Evolutionary conservation across 1,139 yeast genomes (phyloP).

Genomic region (Kazachstania sp.): DNA sequence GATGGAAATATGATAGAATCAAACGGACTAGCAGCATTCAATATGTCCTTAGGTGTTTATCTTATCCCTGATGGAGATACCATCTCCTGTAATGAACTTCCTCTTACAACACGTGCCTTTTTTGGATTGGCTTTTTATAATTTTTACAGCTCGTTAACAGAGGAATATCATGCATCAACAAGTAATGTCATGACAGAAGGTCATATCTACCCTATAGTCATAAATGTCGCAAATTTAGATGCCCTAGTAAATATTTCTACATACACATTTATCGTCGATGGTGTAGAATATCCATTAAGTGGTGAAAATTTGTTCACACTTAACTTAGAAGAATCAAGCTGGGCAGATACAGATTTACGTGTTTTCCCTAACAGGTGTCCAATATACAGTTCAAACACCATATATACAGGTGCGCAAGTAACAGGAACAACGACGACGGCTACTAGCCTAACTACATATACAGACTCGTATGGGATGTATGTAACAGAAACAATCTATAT

Average conservation of each 20-base stretch:
- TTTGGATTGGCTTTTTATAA: not conserved
- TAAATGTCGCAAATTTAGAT: not conserved
- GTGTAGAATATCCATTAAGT: not conserved
- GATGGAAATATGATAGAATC: not conserved
- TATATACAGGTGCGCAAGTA: not conserved
- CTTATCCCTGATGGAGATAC: not conserved
- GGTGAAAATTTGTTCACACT: not conserved
- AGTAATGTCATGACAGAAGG: not conserved
- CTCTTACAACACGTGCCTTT: not conserved
- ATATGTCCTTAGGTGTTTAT: not conserved
- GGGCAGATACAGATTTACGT: not conserved
- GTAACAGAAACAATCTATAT: not conserved
- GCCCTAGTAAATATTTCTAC: not conserved
- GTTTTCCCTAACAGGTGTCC: not conserved
- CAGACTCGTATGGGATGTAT: not conserved
- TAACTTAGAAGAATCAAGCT: not conserved
- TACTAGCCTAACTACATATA: not conserved
- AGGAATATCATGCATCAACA: not conserved
- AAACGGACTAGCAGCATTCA: not conserved
- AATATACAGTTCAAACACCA: not conserved
- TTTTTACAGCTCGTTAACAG: not conserved
- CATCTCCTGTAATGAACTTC: not conserved
- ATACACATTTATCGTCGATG: not conserved
- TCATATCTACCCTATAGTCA: not conserved
- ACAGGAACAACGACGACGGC: not conserved